Evolutionary conservation across 2,329 filamentous ascomycete genomes (phyloP).

Genomic region (Aspergillus amoenus): DNA sequence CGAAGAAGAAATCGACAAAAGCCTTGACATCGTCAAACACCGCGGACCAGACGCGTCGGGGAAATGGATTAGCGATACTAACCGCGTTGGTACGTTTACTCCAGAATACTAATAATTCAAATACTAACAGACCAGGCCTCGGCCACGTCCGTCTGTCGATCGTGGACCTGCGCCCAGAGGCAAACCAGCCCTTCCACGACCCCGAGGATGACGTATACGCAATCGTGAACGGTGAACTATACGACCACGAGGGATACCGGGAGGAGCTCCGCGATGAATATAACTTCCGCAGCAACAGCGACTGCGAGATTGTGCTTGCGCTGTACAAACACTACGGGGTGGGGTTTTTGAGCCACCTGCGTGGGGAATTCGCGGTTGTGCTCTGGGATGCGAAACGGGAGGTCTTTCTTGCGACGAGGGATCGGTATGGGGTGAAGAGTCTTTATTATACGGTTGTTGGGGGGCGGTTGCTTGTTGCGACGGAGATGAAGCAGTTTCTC

Average conservation of each 20-base stretch:
- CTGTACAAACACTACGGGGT: constrained; percentile 52
- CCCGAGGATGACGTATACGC: constrained; percentile 48
- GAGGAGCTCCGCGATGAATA: constrained; percentile 40
- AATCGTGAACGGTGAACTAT: constrained; percentile 60
- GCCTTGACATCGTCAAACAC: constrained; percentile 43
- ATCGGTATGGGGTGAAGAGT: constrained; percentile 59
- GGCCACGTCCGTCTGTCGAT: constrained; percentile 55
- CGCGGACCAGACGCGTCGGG: constrained; percentile 48
- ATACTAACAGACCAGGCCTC: constrained; percentile 30
- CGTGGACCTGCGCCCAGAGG: constrained; percentile 50
- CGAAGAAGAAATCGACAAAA: constrained; percentile 17
- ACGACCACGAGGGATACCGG: constrained; percentile 52
- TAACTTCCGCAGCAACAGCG: constrained; percentile 47
- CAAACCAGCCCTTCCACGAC: constrained; percentile 49
- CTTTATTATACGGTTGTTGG: constrained; percentile 50
- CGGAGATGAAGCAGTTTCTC: constrained; percentile 56
- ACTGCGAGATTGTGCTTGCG: constrained; percentile 55
- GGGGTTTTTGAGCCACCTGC: constrained; percentile 47
- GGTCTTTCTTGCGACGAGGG: constrained; percentile 49
- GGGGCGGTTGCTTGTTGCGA: constrained; percentile 47
- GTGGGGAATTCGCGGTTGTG: constrained; percentile 57
- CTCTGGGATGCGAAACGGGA: constrained; percentile 49
- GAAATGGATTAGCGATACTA: constrained; percentile 46
- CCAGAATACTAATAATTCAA: too few relatives aligned
- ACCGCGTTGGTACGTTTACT: constrained; percentile 36